Conservation (phyloP, 2,329 filamentous ascomycete species). For the Drechmeria coniospora region DNA sequence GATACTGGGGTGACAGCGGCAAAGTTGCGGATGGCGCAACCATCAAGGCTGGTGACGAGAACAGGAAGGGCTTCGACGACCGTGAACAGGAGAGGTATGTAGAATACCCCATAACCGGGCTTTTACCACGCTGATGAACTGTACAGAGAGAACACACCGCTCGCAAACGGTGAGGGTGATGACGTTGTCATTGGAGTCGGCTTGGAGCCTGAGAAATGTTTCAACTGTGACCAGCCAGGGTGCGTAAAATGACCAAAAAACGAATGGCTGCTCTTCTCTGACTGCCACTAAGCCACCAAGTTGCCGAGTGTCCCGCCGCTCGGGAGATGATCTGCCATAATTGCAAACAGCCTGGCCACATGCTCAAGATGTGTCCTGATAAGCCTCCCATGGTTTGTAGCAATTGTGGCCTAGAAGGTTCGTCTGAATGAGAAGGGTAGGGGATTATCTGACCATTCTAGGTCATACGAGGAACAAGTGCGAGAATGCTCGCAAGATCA, state of each 20-base stretch:
- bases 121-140: background rate
- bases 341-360: constrained; percentile 36
- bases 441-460: constrained; percentile 14
- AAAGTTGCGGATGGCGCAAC: too few relatives aligned
- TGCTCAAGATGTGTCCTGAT: constrained; percentile 46
- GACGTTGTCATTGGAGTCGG: constrained; percentile 1
- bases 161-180: background rate
- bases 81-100: too few relatives aligned
- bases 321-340: constrained; percentile 21
- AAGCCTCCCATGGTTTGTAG: constrained; percentile 40
- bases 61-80: too few relatives aligned
- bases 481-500: constrained; percentile 42
- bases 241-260: constrained; percentile 6
- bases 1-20: too few relatives aligned
- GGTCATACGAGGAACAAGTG: constrained; percentile 43
- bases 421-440: constrained; percentile 4
- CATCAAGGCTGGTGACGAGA: too few relatives aligned
- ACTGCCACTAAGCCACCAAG: constrained; percentile 11
- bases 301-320: constrained; percentile 20
- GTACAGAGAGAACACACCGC: too few relatives aligned
- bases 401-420: constrained; percentile 47
- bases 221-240: constrained; percentile 21
- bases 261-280: constrained; percentile 1
- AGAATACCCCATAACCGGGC: too few relatives aligned
- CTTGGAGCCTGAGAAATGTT: constrained; percentile 12